Percentiles rank a stretch among this genome's conserved stretches.
These are phyloP conservation scores for Populus simonii DNA, from an alignment of 345 rosid species.

Conservation along the genomic window DNA sequence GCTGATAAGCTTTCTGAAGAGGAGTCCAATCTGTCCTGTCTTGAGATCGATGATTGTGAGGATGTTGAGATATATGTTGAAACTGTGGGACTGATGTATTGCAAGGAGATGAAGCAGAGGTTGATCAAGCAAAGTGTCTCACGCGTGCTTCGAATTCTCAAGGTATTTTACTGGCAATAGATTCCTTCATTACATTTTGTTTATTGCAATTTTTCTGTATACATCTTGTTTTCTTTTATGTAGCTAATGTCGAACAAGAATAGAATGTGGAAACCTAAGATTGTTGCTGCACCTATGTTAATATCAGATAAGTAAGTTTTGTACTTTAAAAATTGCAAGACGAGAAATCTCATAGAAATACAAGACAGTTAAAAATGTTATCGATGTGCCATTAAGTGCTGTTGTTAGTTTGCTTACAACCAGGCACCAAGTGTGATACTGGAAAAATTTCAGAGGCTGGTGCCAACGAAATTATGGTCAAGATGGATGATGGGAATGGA, in stretches of 20 bases:
- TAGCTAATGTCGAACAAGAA: neutral
- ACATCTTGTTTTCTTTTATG: neutral
- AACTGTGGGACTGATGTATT: conserved; percentile 92
- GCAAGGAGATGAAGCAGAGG: conserved; percentile 93
- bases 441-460: too few species aligned
- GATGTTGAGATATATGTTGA: conserved; percentile 91
- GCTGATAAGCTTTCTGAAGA: conserved; percentile 60
- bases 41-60: conserved; percentile 81
- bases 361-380: too few species aligned
- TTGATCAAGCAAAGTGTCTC: conserved; percentile 83
- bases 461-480: too few species aligned
- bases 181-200: conserved; percentile 1
- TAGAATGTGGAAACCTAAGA: too few species aligned
- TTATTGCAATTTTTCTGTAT: conserved; percentile 10
- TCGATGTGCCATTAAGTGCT: neutral
- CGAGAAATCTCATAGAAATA: neutral
- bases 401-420: neutral
- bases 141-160: conserved; percentile 80
- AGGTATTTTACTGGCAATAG: conserved; percentile 46
- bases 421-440: neutral
- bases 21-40: conserved; percentile 53
- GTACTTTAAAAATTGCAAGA: neutral
- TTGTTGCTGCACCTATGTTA: too few species aligned
- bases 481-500: too few species aligned
- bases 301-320: too few species aligned